Evolutionary conservation across 805 yeast species (phyloP).

Genomic region (Ascoidea asiatica): DNA sequence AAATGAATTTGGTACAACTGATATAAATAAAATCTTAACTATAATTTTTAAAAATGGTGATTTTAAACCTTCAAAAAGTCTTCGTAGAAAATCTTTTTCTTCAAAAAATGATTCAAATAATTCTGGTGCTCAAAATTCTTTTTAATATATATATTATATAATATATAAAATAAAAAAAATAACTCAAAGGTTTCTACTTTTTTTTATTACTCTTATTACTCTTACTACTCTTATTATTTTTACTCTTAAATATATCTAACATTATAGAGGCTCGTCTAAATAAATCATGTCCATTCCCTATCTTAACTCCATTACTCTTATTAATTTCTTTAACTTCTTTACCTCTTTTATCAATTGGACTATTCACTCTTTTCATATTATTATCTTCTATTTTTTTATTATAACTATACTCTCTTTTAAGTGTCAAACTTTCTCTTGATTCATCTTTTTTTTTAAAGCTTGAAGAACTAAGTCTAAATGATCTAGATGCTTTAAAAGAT

Average conservation of each 20-base stretch:
- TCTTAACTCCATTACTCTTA: neutral
- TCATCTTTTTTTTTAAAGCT: no score
- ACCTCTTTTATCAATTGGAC: neutral
- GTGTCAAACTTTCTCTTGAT: no score
- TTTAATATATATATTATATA: no score
- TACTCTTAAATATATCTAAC: neutral
- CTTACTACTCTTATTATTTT: neutral
- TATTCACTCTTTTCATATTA: neutral
- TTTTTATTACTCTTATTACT: neutral
- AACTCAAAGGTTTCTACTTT: no score
- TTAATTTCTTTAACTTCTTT: neutral
- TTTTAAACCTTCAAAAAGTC: conserved; percentile 24
- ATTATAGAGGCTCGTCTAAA: neutral
- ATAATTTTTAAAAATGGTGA: conserved; percentile 48
- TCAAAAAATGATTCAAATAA: conserved; percentile 36
- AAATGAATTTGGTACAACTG: conserved; percentile 52
- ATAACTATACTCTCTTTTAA: no score
- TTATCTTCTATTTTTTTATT: no score
- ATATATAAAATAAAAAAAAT: no score
- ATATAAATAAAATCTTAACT: conserved; percentile 43
- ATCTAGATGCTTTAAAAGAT: neutral
- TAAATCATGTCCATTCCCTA: neutral
- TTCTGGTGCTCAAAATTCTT: no score
- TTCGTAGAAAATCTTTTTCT: conserved; percentile 16
- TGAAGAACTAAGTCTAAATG: no score